Conservation (phyloP, 768 basidiomycete genomes). For the Tricholoma hemisulphureum region DNA sequence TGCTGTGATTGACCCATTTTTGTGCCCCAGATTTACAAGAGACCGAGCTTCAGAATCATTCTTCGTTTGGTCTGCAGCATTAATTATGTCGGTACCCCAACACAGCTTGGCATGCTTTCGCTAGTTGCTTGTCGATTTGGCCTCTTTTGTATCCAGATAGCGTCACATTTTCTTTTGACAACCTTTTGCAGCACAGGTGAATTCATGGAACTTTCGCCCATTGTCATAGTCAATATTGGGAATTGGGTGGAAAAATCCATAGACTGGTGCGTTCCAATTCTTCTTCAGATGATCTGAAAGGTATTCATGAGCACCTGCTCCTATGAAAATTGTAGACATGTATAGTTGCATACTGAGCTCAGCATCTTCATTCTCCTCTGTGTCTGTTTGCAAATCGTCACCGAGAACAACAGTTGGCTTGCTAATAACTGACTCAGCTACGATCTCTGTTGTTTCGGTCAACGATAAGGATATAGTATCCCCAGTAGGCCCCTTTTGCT, state of each 20-base stretch:
- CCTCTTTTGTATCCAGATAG: slow-evolving; percentile 25
- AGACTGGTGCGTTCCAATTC: slow-evolving; percentile 27
- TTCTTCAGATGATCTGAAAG: slow-evolving; percentile 16
- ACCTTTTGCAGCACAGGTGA: slow-evolving; percentile 17
- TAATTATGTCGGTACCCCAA: slow-evolving; percentile 28
- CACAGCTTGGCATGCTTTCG: slow-evolving; percentile 25
- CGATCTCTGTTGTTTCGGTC: neutral
- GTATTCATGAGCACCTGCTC: neutral
- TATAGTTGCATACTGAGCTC: neutral
- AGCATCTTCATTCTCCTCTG: neutral
- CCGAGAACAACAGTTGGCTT: neutral
- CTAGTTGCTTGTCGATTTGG: slow-evolving; percentile 27
- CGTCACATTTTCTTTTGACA: slow-evolving; percentile 13
- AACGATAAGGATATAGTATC: neutral
- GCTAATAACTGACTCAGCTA: neutral
- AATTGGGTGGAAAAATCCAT: slow-evolving; percentile 24
- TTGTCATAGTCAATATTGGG: slow-evolving; percentile 17
- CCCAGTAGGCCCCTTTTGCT: neutral
- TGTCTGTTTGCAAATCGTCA: neutral
- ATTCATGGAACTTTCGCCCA: slow-evolving; percentile 17
- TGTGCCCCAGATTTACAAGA: neutral
- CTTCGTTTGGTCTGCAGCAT: slow-evolving; percentile 15
- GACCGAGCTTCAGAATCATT: slow-evolving; percentile 1
- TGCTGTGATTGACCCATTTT: slow-evolving; percentile 22
- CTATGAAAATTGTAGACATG: neutral